Percentiles rank a stretch among this genome's conserved stretches.
phyloP scores from a whole-genome alignment of 2,329 filamentous ascomycete species.

The Cercospora berteroae region DNA sequence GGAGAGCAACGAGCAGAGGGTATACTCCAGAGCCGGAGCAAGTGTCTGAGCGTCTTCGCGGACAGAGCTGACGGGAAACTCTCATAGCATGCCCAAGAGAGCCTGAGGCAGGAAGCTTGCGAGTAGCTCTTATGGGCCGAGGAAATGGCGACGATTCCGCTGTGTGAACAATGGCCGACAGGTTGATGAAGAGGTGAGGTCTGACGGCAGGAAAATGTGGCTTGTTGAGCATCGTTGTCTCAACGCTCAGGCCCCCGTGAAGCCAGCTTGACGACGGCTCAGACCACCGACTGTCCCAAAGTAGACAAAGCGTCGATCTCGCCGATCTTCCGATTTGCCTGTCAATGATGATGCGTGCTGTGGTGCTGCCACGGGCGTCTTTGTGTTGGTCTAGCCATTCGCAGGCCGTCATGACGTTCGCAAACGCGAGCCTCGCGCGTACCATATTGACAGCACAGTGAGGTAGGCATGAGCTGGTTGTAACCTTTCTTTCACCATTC shows the following conservation, averaged over 20 bases:
- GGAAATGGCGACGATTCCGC: not conserved
- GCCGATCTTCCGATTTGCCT: not conserved
- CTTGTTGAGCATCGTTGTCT: not conserved
- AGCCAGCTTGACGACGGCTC: not conserved
- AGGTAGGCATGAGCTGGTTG: conserved; percentile 3
- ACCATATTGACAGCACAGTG: not conserved
- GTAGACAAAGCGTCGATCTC: conserved; percentile 7
- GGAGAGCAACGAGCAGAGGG: not conserved
- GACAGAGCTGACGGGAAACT: not conserved
- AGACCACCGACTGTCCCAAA: not conserved
- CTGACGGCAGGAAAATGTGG: not conserved
- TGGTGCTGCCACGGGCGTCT: not conserved
- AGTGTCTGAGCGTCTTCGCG: not conserved
- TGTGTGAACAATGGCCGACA: not conserved
- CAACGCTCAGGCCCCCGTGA: not conserved
- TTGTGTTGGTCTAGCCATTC: conserved; percentile 3
- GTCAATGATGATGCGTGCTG: conserved; percentile 1
- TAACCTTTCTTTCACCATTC: not conserved
- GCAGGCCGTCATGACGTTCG: conserved; percentile 4
- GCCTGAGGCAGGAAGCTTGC: not conserved
- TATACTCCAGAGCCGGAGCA: not conserved
- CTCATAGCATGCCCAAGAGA: not conserved
- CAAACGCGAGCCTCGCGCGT: conserved; percentile 8
- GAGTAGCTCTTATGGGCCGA: not conserved
- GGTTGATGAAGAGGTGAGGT: not conserved